These are phyloP conservation scores for Lasiodiplodia hormozganensis DNA, from an alignment of 2,329 filamentous ascomycete genomes.

Conservation along the genomic window DNA sequence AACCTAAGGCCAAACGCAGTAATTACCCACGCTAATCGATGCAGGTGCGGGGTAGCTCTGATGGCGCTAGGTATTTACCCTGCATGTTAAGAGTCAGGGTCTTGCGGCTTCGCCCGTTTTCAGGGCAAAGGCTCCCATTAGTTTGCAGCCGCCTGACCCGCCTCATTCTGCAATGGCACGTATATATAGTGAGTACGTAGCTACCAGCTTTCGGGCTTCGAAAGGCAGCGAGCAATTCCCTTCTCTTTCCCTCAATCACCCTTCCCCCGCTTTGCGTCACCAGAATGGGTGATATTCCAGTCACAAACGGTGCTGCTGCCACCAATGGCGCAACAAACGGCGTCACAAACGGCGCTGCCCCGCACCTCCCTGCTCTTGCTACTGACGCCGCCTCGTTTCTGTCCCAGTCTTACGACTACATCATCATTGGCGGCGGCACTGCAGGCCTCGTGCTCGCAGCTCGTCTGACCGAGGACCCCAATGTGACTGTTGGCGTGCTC, in stretches of 20 bases:
- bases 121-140: background rate
- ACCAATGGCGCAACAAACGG: background rate
- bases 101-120: background rate
- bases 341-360: background rate
- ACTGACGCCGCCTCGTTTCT: conserved; percentile 11
- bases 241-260: background rate
- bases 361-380: conserved; percentile 33
- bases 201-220: background rate
- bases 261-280: background rate
- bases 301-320: background rate
- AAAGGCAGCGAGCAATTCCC: background rate
- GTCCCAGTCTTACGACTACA: conserved; percentile 19
- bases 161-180: background rate
- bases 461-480: conserved; percentile 38
- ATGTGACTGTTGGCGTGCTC: conserved; percentile 33
- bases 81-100: background rate
- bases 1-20: background rate
- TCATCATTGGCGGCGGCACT: conserved; percentile 32
- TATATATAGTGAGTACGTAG: background rate
- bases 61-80: background rate
- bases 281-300: background rate
- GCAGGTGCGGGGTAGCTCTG: background rate
- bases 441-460: conserved; percentile 32
- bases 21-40: background rate
- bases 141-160: background rate